phyloP scores from a whole-genome alignment of 345 rosid genomes.

The Crucihimalaya himalaica region DNA sequence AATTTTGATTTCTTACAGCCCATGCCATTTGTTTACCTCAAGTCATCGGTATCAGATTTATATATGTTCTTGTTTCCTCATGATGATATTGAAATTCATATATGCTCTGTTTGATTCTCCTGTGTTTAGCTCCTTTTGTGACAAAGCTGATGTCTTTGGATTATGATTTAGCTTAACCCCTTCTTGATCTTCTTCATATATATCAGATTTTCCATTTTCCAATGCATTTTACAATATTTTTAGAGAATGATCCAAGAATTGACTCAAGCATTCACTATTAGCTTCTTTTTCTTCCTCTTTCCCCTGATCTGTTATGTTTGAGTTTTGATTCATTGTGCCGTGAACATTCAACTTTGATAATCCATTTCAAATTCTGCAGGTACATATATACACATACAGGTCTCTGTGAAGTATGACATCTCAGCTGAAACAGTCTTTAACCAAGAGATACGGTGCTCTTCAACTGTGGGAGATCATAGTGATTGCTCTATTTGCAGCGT shows the following conservation, averaged over 20 bases:
- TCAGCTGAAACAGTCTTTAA: conserved; percentile 57
- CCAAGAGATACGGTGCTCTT: conserved; percentile 56
- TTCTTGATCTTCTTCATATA: neutral
- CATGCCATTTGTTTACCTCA: conserved; percentile 11
- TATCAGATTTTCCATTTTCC: neutral
- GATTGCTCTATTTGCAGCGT: conserved; percentile 56
- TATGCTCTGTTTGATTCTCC: neutral
- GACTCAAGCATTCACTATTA: conserved; percentile 1
- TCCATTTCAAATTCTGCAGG: conserved; percentile 34
- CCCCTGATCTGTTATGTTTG: neutral
- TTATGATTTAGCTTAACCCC: conserved; percentile 1
- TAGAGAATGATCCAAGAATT: neutral
- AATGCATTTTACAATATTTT: neutral
- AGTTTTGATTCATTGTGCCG: neutral
- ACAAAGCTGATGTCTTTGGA: conserved; percentile 11
- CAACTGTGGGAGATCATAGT: conserved; percentile 76
- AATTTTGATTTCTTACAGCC: neutral
- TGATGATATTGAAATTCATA: neutral
- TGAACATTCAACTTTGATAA: conserved; percentile 1
- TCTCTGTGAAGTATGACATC: conserved; percentile 50
- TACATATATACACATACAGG: conserved; percentile 27
- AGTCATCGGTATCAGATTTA: conserved; percentile 2
- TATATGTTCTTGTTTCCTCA: conserved; percentile 15
- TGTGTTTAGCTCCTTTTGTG: neutral
- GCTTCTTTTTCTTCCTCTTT: neutral